Evolutionary conservation across 768 basidiomycete genomes (phyloP), one percentile per base, ranked within the genome.

Genomic region (Lentinula sp.): DNA sequence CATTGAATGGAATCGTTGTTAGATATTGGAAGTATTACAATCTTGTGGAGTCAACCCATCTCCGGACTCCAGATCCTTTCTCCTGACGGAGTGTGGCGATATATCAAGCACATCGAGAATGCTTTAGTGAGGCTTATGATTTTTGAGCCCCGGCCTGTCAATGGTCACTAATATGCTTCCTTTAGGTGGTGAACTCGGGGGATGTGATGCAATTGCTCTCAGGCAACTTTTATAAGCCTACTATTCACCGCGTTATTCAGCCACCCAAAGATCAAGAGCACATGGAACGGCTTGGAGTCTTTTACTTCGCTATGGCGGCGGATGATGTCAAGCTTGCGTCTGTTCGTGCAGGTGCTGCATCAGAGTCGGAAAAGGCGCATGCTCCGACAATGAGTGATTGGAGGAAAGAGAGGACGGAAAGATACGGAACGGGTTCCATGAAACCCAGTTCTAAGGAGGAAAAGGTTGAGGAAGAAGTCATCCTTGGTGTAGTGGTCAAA

Each of bases 21-120:
- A 76, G 85, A 86, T 69, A 76, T 84, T 57, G 84, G 82, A 7
- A 78, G 75, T 9, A 71, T 88, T 51, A 83, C 81, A 2, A 79
- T 86, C 43, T 69, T 88, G 2, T 86, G 81, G 76, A 82, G 81
- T 51, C 85, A 88, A 63, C 85, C 85, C 2, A 77, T 86, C 3
- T 76, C 80, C 4, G 85, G 77, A 0, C 73, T 86, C 8, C 85
- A 86, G 52, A 85, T 88, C 43, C 70, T 85, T 7, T 76, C 77
- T 0, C 76, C 65, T 3, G 82, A 84, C 36, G 80, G 79, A 0
- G 72, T 69, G 42, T 86, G 85, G 84, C 77, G 75, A 39, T 85
- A 83, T 81, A 77, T 85, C 18, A 79, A 73, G 59, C 84, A 86
- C 62, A 74, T 85, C 8, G 81, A 83, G 5, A 82, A 85, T 60